phyloP scores from a whole-genome alignment of 2,329 filamentous ascomycete genomes.

The Penicillium polonicum region DNA sequence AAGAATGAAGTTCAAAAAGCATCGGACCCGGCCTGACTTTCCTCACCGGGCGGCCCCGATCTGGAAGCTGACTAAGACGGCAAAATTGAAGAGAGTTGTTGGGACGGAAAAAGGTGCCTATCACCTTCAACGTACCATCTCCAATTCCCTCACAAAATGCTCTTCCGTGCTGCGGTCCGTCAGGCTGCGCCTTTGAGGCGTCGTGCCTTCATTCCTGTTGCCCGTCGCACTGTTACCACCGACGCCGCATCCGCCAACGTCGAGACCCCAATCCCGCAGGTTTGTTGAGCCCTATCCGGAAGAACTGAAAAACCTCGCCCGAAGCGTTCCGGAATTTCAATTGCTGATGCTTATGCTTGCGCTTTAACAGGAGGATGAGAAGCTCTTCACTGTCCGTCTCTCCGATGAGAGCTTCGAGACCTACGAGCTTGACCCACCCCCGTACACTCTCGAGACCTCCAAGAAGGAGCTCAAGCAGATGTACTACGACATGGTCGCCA shows the following conservation, averaged over 20 bases:
- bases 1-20: background rate
- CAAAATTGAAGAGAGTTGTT: slow-evolving; percentile 28
- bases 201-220: slow-evolving; percentile 47
- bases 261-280: slow-evolving; percentile 68
- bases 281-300: slow-evolving; percentile 50
- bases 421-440: slow-evolving; percentile 94
- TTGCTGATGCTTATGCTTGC: slow-evolving; percentile 24
- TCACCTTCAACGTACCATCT: slow-evolving; percentile 20
- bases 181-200: slow-evolving; percentile 58
- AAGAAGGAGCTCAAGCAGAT: slow-evolving; percentile 99
- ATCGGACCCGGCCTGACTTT: slow-evolving; percentile 1
- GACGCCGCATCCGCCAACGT: slow-evolving; percentile 90
- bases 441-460: slow-evolving; percentile 88
- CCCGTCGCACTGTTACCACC: slow-evolving; percentile 81
- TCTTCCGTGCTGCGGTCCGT: slow-evolving; percentile 67
- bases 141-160: slow-evolving; percentile 55
- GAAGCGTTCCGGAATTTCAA: slow-evolving; percentile 29
- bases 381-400: slow-evolving; percentile 86
- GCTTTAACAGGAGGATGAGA: slow-evolving; percentile 74
- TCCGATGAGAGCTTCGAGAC: slow-evolving; percentile 99
- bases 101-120: slow-evolving; percentile 11
- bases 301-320: slow-evolving; percentile 35
- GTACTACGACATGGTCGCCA: slow-evolving; percentile 96
- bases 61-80: slow-evolving; percentile 31
- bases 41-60: slow-evolving; percentile 35